A percentile compares a stretch with the other conserved stretches of the same genome.
These are phyloP conservation scores for Aspergillus awamori DNA, from an alignment of 2,329 filamentous ascomycete species.

Conservation along the genomic window DNA sequence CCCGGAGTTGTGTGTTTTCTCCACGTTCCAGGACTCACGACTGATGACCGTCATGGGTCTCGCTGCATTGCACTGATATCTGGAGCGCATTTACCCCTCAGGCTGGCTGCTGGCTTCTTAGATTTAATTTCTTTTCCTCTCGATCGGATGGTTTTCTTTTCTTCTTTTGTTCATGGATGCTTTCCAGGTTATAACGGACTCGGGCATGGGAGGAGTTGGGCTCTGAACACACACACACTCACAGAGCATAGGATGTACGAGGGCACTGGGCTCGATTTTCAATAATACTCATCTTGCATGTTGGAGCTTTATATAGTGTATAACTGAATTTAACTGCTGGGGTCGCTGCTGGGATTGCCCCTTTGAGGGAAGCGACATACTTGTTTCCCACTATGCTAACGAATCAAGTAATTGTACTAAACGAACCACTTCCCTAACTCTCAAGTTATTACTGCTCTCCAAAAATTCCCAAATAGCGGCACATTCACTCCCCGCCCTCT, in stretches of 20 bases:
- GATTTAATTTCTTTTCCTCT: neutral
- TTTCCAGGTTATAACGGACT: constrained; percentile 23
- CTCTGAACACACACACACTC: constrained; percentile 21
- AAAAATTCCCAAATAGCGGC: no score
- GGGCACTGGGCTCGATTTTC: constrained; percentile 12
- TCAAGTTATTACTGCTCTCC: no score
- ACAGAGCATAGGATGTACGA: constrained; percentile 23
- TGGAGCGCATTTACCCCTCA: constrained; percentile 15
- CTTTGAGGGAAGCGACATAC: no score
- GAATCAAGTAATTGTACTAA: no score
- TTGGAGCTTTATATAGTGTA: constrained; percentile 16
- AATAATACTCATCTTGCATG: constrained; percentile 21
- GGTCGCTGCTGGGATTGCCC: no score
- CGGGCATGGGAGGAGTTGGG: constrained; percentile 27
- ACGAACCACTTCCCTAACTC: no score
- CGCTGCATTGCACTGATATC: constrained; percentile 19
- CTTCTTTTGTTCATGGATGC: neutral
- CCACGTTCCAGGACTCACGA: constrained; percentile 13
- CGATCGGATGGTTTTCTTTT: constrained; percentile 15
- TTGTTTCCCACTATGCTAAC: no score
- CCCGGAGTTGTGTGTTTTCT: constrained; percentile 19
- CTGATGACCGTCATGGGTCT: constrained; percentile 18
- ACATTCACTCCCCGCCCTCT: no score
- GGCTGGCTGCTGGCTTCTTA: constrained; percentile 2
- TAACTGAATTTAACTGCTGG: constrained; percentile 16